phyloP scores from a whole-genome alignment of 2,329 filamentous ascomycete genomes.

The Colletotrichum cordylinicola region DNA sequence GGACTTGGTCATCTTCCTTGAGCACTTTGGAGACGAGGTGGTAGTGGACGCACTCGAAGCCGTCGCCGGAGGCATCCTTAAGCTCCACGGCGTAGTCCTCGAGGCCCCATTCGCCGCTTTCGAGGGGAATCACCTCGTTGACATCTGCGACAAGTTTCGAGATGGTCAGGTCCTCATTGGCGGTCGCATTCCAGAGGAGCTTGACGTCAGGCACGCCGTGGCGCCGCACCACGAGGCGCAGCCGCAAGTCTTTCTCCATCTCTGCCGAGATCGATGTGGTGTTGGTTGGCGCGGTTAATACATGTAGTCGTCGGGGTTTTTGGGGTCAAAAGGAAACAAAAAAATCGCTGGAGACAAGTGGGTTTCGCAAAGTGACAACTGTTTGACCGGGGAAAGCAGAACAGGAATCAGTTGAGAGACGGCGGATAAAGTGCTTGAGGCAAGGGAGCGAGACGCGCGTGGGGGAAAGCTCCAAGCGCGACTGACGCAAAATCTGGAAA shows the following conservation, averaged over 20 bases:
- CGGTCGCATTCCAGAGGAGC: slow-evolving; percentile 72
- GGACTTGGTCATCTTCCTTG: slow-evolving; percentile 83
- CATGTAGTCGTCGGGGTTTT: neutral
- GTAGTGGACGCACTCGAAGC: slow-evolving; percentile 89
- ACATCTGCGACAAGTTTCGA: slow-evolving; percentile 79
- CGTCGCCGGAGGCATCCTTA: slow-evolving; percentile 53
- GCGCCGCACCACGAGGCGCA: slow-evolving; percentile 75
- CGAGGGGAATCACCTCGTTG: slow-evolving; percentile 81
- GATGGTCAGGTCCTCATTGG: slow-evolving; percentile 69
- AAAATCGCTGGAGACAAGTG: neutral
- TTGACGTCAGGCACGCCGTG: slow-evolving; percentile 75
- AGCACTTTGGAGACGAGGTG: slow-evolving; percentile 73
- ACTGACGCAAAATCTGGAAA: slow-evolving; percentile 19
- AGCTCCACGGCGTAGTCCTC: slow-evolving; percentile 91
- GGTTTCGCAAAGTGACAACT: neutral
- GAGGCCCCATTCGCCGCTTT: slow-evolving; percentile 81
- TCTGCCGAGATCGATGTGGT: neutral
- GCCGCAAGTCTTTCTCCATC: slow-evolving; percentile 61
- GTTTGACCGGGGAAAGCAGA: neutral
- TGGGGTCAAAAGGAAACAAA: neutral
- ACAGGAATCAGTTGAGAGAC: neutral
- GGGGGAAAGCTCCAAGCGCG: slow-evolving; percentile 13
- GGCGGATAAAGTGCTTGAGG: neutral
- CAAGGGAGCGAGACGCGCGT: slow-evolving; percentile 1
- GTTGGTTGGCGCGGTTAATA: neutral